These are phyloP conservation scores for Fusarium stilboides DNA, from an alignment of 2,329 filamentous ascomycete species.

Conservation along the genomic window DNA sequence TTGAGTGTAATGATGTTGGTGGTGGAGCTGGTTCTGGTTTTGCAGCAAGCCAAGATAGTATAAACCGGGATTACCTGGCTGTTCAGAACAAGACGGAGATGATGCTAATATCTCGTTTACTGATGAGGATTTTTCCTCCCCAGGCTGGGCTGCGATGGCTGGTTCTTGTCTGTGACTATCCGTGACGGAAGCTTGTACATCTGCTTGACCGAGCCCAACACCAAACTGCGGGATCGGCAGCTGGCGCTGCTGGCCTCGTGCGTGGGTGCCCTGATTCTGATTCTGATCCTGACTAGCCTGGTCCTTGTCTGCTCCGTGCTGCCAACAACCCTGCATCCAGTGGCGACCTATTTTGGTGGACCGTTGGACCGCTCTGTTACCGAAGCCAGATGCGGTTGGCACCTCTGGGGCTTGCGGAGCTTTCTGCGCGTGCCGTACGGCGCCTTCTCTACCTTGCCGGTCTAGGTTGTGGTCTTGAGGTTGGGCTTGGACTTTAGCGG, in stretches of 20 bases:
- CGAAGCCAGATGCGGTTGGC: slow-evolving; percentile 46
- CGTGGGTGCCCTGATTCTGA: slow-evolving; percentile 47
- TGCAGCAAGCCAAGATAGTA: slow-evolving; percentile 41
- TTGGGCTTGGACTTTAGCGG: slow-evolving; percentile 45
- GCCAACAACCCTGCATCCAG: slow-evolving; percentile 40
- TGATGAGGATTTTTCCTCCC: slow-evolving; percentile 27
- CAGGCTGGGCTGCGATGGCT: slow-evolving; percentile 23
- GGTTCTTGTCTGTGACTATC: slow-evolving; percentile 32
- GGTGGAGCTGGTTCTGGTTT: slow-evolving; percentile 40
- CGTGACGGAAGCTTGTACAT: slow-evolving; percentile 40
- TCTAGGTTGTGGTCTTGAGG: slow-evolving; percentile 24
- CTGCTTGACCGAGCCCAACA: slow-evolving; percentile 49
- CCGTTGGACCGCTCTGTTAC: slow-evolving; percentile 45
- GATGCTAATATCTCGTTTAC: slow-evolving; percentile 32
- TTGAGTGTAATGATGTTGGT: slow-evolving; percentile 22
- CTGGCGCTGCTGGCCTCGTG: slow-evolving; percentile 43
- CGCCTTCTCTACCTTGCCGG: slow-evolving; percentile 32
- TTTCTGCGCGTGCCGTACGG: slow-evolving; percentile 29
- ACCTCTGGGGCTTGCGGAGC: slow-evolving; percentile 32
- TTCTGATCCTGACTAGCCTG: slow-evolving; percentile 38
- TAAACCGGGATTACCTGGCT: slow-evolving; percentile 32
- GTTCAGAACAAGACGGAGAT: slow-evolving; percentile 35
- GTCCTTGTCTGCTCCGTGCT: slow-evolving; percentile 38
- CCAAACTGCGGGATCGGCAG: slow-evolving; percentile 47
- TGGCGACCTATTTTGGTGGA: slow-evolving; percentile 47